Base-by-base conservation (phyloP, 2,329 filamentous ascomycete genomes). In the Knoxdaviesia capensis region DNA sequence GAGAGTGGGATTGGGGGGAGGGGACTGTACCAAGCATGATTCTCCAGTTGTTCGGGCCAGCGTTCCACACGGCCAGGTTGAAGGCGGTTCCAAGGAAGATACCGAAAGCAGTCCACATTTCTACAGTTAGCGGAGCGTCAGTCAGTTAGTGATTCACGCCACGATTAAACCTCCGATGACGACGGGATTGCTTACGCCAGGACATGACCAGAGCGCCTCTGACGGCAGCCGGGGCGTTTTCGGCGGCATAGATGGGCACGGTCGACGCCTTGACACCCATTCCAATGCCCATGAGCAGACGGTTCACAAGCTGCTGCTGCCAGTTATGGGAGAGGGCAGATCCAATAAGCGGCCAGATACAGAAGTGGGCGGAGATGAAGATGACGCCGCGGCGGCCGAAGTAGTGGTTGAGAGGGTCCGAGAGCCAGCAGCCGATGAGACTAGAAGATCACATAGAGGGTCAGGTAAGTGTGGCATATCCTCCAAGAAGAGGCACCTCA, bases 351-450 rank as follows among this genome's bases (percentile, higher is more conserved):
- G 74, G 59, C 7, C 77, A 50, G 2, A 79, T 57, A 48, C 71
- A 78, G 53, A 80, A 76, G 48, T 77, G 58, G 8, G 69, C 72
- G 6, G 68, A 66, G 38, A 77, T 53, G 52, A 79, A 80, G 46
- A 80, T 80, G 38, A 71, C 69, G 7, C 74, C 75, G 8, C 77
- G 65, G 46, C 78, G 71, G 9, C 77, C 78, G 44, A 81, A 71
- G 51, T 61, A 69, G 47, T 74, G 64, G 53, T 80, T 80, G 28
- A 71, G 51, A 4, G 74, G 74, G 46, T 56, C 53, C 1, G 71
- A 72, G n/a, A 73, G 54, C 72, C 71, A 76, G 50, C 69, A 71
- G 20, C 70, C 69, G 28, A 60, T 42, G 28, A 56, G 44, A 31
- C 41, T 42, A 32, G 39, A 44, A 5, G 20, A 20, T 20, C 20